Evolutionary conservation across 495 filamentous ascomycete genomes (phyloP).

Genomic region (Podospora comata): DNA sequence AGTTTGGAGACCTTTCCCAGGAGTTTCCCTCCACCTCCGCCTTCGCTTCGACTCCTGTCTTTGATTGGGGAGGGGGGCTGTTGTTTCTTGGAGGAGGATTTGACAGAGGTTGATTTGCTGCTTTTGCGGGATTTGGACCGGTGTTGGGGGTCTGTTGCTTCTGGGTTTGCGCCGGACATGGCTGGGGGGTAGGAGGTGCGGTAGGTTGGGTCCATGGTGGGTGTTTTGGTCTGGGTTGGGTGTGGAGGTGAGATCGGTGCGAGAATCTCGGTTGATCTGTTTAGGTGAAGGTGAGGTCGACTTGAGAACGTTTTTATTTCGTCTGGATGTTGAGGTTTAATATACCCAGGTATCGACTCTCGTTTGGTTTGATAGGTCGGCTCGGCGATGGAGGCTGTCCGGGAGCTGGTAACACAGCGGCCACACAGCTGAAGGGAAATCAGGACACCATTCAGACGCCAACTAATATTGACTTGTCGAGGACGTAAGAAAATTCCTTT

Average conservation of each 20-base stretch:
- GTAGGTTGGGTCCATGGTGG: background rate
- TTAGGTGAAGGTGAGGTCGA: no score
- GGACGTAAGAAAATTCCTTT: no score
- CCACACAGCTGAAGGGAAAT: background rate
- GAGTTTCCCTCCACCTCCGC: conserved; percentile 1
- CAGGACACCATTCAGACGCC: background rate
- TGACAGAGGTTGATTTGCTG: background rate
- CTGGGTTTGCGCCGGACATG: background rate
- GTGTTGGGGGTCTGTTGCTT: background rate
- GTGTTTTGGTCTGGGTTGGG: no score
- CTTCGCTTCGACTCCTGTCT: conserved; percentile 1
- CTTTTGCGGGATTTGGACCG: background rate
- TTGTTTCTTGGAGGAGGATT: conserved; percentile 4
- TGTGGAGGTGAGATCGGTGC: no score
- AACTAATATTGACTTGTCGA: background rate
- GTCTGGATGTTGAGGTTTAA: background rate
- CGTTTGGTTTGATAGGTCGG: background rate
- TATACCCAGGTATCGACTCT: background rate
- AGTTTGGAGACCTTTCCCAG: conserved; percentile 30
- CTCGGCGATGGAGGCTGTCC: background rate
- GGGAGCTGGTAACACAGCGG: background rate
- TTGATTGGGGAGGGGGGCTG: background rate
- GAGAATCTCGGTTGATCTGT: no score
- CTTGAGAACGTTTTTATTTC: background rate
- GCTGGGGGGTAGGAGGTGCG: background rate